A percentile compares a stretch with the other conserved stretches of the same genome.
These are phyloP conservation scores for Corrigiola litoralis DNA, from an alignment of 179 eudicot species.

Conservation along the genomic window DNA sequence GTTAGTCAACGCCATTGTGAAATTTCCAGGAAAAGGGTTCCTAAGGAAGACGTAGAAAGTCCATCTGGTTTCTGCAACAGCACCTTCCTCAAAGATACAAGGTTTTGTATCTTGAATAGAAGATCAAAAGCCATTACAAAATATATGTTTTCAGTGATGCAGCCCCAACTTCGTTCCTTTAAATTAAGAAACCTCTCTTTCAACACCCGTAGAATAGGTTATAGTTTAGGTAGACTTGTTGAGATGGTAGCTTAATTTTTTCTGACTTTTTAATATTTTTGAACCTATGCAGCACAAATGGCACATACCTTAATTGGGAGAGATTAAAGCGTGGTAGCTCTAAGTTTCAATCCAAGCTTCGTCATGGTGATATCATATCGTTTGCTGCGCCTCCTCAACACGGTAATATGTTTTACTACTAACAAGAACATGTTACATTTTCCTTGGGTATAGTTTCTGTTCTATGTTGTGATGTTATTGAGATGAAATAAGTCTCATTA, in stretches of 20 bases:
- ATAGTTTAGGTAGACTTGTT: background rate
- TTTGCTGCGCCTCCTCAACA: slow-evolving; percentile 73
- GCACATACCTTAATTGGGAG: slow-evolving; percentile 82
- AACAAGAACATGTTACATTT: no score
- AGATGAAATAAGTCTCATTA: no score
- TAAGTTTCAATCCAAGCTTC: slow-evolving; percentile 49
- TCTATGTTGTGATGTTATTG: no score
- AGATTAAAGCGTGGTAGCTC: slow-evolving; percentile 58
- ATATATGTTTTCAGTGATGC: background rate
- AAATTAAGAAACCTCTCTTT: background rate
- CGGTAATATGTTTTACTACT: slow-evolving; percentile 49
- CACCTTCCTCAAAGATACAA: slow-evolving; percentile 71
- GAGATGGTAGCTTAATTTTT: background rate
- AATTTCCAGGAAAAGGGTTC: slow-evolving; percentile 54
- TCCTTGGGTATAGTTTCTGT: no score
- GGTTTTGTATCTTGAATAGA: slow-evolving; percentile 34
- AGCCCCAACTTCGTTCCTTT: background rate
- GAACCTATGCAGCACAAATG: slow-evolving; percentile 71
- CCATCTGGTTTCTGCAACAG: slow-evolving; percentile 36
- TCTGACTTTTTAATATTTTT: slow-evolving; percentile 19
- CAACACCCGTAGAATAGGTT: background rate
- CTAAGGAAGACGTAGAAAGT: slow-evolving; percentile 47
- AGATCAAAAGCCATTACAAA: background rate
- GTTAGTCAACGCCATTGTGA: slow-evolving; percentile 80
- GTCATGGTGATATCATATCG: slow-evolving; percentile 87